Base-by-base conservation (phyloP, 2,329 filamentous ascomycete genomes). In the Phialophora chinensis region DNA sequence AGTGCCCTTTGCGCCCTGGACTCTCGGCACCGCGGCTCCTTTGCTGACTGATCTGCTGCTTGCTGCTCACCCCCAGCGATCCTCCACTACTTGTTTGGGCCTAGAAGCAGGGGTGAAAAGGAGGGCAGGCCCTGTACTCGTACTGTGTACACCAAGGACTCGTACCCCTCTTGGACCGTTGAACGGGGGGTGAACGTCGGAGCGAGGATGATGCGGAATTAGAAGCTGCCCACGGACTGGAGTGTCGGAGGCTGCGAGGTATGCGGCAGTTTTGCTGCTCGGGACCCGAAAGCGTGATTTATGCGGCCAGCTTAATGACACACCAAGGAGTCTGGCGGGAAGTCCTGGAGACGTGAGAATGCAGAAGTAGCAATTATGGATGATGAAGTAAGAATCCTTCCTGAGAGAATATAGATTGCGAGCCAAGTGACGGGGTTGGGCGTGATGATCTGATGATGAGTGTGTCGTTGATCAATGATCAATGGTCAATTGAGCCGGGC, bases 11-110 rank as follows among this genome's bases (percentile, higher is more conserved):
- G 20, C 20, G 59, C 25, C 29, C 47, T 44, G 20, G 29, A 11
- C 44, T 17, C 38, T 61, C 57, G 57, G 57, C 57, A 33, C 42
- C 17, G 57, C 38, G 57, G 42, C 27, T 50, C 44, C 42, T 29
- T 50, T 61, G 59, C 59, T 61, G 59, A 61, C 59, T 61, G 59
- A 61, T 61, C 59, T 61, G 59, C 59, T 61, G 57, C 17, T 23
- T 33, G 25, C 56, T 60, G 42, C 59, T 54, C 59, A 61, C 57
- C 38, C 38, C 42, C 57, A 60, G 44, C 44, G 49, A 61, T 61
- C 47, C 59, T 61, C 59, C 49, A 44, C 49, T 54, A 12, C 59
- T 61, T 61, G 27, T 61, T 54, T 54, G 25, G 59, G 59, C 47
- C 38, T 31, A 35, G 25, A 35, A n/a, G 33, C 59, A 53, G 44